These are phyloP conservation scores for Hericium erinaceus DNA, from an alignment of 768 basidiomycete genomes.

Conservation along the genomic window DNA sequence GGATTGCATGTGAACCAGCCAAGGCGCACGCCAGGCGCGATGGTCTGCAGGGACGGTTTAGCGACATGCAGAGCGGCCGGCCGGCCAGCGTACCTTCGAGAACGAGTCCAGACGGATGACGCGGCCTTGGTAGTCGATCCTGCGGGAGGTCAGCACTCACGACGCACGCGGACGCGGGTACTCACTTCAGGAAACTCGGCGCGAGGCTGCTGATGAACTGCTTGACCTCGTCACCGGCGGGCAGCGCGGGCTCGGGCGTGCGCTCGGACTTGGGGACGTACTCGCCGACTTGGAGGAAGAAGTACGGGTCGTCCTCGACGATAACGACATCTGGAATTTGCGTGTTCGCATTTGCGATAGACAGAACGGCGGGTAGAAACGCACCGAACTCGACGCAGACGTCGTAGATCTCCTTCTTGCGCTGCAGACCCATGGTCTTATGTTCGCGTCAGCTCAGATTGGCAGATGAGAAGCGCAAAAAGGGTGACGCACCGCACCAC, in stretches of 20 bases:
- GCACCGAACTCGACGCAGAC: constrained; percentile 73
- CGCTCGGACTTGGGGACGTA: constrained; percentile 40
- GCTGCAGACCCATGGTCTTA: constrained; percentile 48
- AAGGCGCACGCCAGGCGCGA: constrained; percentile 68
- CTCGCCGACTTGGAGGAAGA: constrained; percentile 55
- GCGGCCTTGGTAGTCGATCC: constrained; percentile 69
- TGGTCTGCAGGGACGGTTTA: constrained; percentile 34
- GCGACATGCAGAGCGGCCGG: not conserved
- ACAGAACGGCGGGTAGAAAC: constrained; percentile 6
- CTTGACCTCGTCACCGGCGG: constrained; percentile 28
- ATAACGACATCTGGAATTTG: constrained; percentile 52
- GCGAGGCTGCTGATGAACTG: constrained; percentile 44
- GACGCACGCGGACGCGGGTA: not conserved
- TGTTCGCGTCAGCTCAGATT: not conserved
- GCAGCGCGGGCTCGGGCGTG: constrained; percentile 4
- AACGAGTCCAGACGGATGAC: constrained; percentile 80
- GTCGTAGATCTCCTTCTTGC: constrained; percentile 77
- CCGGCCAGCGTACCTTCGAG: constrained; percentile 42
- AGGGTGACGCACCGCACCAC: constrained; percentile 47
- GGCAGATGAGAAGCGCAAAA: not conserved
- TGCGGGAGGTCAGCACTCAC: constrained; percentile 13
- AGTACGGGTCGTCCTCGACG: constrained; percentile 80
- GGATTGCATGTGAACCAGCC: constrained; percentile 79
- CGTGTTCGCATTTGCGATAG: too few species aligned
- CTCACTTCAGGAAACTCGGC: constrained; percentile 52